A percentile compares a stretch with the other conserved stretches of the same genome.
Evolutionary conservation across 345 rosid genomes (phyloP).

Genomic region (Schrenkiella parvula): DNA sequence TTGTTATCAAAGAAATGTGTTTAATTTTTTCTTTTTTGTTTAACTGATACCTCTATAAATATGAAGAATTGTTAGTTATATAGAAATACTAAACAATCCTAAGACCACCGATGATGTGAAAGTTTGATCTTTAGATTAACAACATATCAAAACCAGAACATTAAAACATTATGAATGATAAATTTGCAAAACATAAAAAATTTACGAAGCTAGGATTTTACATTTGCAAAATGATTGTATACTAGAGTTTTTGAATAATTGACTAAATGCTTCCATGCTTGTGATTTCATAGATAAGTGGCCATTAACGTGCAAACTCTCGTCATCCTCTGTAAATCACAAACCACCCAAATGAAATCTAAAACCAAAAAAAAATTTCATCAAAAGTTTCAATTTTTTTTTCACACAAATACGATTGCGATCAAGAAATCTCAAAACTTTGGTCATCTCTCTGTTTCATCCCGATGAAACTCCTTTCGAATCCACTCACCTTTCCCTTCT

Average conservation of each 20-base stretch:
- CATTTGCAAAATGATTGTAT: no score
- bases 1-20: no score
- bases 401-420: not conserved
- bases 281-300: not conserved
- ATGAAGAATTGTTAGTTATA: no score
- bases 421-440: not conserved
- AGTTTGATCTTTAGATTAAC: no score
- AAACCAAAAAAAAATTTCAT: conserved; percentile 15
- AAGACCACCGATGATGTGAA: no score
- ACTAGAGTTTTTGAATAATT: not conserved
- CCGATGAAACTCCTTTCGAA: conserved; percentile 51
- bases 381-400: not conserved
- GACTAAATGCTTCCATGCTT: not conserved
- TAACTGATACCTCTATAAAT: no score
- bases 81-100: no score
- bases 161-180: no score
- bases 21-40: no score
- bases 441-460: not conserved
- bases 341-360: not conserved
- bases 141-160: no score
- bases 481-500: conserved; percentile 39
- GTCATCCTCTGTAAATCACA: conserved; percentile 6
- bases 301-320: not conserved
- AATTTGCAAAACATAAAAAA: no score
- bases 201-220: no score